Conservation (phyloP, 768 basidiomycete species). For the Glaciozyma martinii region DNA sequence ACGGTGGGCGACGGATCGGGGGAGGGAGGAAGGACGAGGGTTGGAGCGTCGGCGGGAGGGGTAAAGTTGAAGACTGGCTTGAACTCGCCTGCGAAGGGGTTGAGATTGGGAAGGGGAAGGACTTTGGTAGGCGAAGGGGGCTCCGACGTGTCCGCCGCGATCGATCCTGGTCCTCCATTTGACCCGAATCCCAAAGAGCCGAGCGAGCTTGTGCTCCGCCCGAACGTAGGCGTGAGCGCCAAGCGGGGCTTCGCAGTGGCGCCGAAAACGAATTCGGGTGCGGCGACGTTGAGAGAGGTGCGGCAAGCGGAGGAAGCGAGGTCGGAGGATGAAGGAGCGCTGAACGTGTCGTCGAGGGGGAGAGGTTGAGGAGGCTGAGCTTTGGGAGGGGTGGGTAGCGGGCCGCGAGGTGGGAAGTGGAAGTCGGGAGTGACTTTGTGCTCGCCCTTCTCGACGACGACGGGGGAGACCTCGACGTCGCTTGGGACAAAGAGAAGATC, state of each 20-base stretch:
- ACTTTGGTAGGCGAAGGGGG: background rate
- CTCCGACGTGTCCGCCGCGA: background rate
- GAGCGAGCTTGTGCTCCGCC: background rate
- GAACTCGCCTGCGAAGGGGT: background rate
- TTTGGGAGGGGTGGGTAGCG: background rate
- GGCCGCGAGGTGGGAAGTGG: conserved; percentile 8
- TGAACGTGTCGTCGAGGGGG: background rate
- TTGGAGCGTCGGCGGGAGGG: background rate
- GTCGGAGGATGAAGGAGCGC: background rate
- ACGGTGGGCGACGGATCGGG: too few relatives aligned
- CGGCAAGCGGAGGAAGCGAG: background rate
- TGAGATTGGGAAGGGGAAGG: background rate
- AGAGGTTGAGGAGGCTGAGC: background rate
- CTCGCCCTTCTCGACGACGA: background rate
- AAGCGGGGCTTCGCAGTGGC: background rate
- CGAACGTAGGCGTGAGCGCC: background rate
- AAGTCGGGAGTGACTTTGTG: background rate
- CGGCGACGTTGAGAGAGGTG: background rate
- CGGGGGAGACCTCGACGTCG: background rate
- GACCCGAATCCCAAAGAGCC: conserved; percentile 2
- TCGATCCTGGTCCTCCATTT: conserved; percentile 4
- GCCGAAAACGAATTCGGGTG: conserved; percentile 8
- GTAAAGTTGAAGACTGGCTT: conserved; percentile 5
- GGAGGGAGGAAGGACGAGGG: background rate
- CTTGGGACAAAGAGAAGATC: conserved; percentile 5